These are phyloP conservation scores for Malassezia psittaci DNA, from an alignment of 1,284 basidiomycete species.

Conservation along the genomic window DNA sequence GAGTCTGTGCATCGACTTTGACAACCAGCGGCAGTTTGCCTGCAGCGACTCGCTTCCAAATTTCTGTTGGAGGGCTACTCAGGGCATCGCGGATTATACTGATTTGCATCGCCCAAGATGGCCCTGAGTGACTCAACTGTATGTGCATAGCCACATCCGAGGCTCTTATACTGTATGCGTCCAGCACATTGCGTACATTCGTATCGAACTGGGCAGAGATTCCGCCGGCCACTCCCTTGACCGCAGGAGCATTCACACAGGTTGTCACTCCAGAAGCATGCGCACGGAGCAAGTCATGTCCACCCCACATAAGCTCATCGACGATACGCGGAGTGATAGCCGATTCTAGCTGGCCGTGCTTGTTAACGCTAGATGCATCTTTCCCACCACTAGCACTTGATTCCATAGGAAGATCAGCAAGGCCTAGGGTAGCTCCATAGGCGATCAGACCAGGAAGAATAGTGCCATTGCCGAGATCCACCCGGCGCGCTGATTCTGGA, in stretches of 20 bases:
- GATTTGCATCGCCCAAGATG: conserved; percentile 61
- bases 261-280: conserved; percentile 56
- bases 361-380: background rate
- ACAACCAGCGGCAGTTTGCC: conserved; percentile 61
- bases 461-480: conserved; percentile 22
- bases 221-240: conserved; percentile 54
- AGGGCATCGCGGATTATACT: conserved; percentile 61
- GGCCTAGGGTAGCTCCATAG: conserved; percentile 30
- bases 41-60: conserved; percentile 44
- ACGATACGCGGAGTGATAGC: conserved; percentile 20
- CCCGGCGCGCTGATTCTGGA: background rate
- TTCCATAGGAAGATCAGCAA: conserved; percentile 35
- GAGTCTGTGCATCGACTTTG: conserved; percentile 61
- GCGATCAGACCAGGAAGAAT: conserved; percentile 20
- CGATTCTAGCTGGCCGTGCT: conserved; percentile 11
- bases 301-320: conserved; percentile 33
- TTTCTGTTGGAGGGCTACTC: conserved; percentile 50
- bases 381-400: conserved; percentile 24
- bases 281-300: conserved; percentile 41
- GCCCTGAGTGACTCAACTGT: conserved; percentile 51
- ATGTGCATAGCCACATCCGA: conserved; percentile 65
- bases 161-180: conserved; percentile 58
- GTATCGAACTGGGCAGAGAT: conserved; percentile 29
- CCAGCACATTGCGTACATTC: conserved; percentile 49
- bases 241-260: conserved; percentile 51